These are phyloP conservation scores for Ottelia alismoides DNA, from an alignment of 106 monocot genomes.

Conservation along the genomic window DNA sequence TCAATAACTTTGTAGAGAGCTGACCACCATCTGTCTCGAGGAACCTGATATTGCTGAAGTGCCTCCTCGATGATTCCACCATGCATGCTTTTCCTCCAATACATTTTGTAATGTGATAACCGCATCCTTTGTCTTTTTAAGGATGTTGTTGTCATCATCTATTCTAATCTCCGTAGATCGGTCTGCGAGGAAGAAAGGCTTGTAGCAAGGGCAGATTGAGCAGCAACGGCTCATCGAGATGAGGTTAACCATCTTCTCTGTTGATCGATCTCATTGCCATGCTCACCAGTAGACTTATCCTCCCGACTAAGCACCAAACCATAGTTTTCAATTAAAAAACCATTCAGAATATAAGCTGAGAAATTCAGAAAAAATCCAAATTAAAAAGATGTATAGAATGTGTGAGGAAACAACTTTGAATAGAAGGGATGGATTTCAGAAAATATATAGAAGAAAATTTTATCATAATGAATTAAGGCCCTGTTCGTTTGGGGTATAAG, in stretches of 20 bases:
- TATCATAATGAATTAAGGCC: too few species aligned
- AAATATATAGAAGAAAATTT: too few species aligned
- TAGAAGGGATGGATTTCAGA: too few species aligned
- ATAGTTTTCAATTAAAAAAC: too few species aligned
- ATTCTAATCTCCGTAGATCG: slow-evolving; percentile 52
- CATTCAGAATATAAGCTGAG: too few species aligned
- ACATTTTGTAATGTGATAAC: slow-evolving; percentile 84
- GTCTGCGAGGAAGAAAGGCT: slow-evolving; percentile 75
- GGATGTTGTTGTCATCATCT: slow-evolving; percentile 53
- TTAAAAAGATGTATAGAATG: too few species aligned
- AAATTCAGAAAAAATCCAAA: too few species aligned
- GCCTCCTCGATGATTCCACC: slow-evolving; percentile 46
- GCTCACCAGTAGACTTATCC: background rate
- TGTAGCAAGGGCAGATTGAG: slow-evolving; percentile 77
- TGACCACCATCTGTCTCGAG: slow-evolving; percentile 91
- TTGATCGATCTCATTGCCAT: background rate
- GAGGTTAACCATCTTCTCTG: slow-evolving; percentile 27
- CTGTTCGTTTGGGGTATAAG: too few species aligned
- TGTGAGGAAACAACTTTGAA: too few species aligned
- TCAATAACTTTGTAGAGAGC: slow-evolving; percentile 89
- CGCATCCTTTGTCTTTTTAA: slow-evolving; percentile 86
- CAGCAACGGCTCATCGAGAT: slow-evolving; percentile 81
- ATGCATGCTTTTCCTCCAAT: slow-evolving; percentile 85
- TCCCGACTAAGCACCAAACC: slow-evolving; percentile 25
- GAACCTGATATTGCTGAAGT: slow-evolving; percentile 49